Base-by-base conservation (phyloP, 163 green algal species). In the Dunaliella salina region DNA sequence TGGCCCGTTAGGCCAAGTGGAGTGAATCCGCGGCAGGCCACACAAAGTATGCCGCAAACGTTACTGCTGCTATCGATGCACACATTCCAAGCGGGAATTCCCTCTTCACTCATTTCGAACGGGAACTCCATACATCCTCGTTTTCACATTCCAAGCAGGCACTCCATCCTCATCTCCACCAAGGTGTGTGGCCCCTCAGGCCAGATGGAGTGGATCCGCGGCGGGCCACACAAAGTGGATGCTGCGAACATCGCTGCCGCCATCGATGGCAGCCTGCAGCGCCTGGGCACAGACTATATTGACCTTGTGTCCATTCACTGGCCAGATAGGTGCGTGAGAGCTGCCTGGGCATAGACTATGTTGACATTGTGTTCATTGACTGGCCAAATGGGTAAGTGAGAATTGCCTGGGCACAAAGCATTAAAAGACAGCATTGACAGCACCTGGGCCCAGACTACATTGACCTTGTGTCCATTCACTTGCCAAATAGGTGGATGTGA, bases 241-340 rank as follows among this genome's bases (percentile, higher is more conserved):
- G 88, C 87, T 0, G n/a, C 46, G 33, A 95, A 95, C 90, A 98
- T 99, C 34, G 78, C n/a, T 15, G 84, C 85, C 32, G 94, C 95
- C 1, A 86, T 98, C 33, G 94, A 98, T 8, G 94, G 91, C 83
- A 96, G 92, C 86, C 87, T 98, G 84, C 33, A 15, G 4, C 90
- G 96, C 5, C 89, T 98, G 72, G 59, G 89, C 0, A 94, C 90
- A 3, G 95, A 98, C 87, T 96, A 96, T 87, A 92, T 98, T 30
- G 96, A 98, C 89, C 83, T 98, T 13, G 90, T 94, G 33, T 94
- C 97, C 81, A 87, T 98, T 40, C 96, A 98, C 89, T 98, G 95
- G 95, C 95, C 95, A 33, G 95, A 97, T 87, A 94, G 94, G 93
- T 92, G 33, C 63, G 82, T 33, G 50, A 59, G 50, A 71, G 17